Conservation (phyloP, 2,329 filamentous ascomycete genomes). For the Juglanconis sp. region DNA sequence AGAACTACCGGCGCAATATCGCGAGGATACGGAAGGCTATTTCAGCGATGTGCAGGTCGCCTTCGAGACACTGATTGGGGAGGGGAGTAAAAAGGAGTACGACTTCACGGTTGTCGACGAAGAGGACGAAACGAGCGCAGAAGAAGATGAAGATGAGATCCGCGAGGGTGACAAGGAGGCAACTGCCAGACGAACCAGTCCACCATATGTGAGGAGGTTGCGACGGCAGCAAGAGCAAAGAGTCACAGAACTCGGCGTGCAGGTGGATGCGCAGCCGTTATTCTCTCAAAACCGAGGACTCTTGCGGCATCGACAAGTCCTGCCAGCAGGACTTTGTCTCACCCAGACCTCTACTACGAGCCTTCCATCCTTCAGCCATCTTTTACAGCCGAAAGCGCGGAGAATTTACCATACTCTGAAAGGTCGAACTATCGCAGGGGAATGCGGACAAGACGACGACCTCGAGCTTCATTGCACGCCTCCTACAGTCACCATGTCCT, state of each 20-base stretch:
- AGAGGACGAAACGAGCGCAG: slow-evolving; percentile 45
- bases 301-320: background rate
- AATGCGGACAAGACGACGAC: slow-evolving; percentile 38
- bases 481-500: slow-evolving; percentile 34
- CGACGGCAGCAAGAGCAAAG: slow-evolving; percentile 8
- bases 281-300: background rate
- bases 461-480: slow-evolving; percentile 22
- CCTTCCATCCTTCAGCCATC: slow-evolving; percentile 3
- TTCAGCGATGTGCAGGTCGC: slow-evolving; percentile 40
- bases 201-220: background rate
- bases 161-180: background rate
- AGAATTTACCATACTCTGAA: background rate
- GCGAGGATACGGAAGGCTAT: slow-evolving; percentile 37
- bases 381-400: background rate
- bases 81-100: slow-evolving; percentile 38
- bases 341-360: background rate
- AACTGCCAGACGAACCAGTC: background rate
- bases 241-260: slow-evolving; percentile 30
- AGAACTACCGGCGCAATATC: slow-evolving; percentile 36
- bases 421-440: slow-evolving; percentile 20
- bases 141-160: slow-evolving; percentile 42
- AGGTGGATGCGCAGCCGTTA: slow-evolving; percentile 24
- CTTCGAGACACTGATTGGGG: slow-evolving; percentile 47
- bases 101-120: slow-evolving; percentile 36
- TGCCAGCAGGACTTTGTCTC: background rate